phyloP scores from a whole-genome alignment of 2,329 filamentous ascomycete species.

The Trichoderma sp. region DNA sequence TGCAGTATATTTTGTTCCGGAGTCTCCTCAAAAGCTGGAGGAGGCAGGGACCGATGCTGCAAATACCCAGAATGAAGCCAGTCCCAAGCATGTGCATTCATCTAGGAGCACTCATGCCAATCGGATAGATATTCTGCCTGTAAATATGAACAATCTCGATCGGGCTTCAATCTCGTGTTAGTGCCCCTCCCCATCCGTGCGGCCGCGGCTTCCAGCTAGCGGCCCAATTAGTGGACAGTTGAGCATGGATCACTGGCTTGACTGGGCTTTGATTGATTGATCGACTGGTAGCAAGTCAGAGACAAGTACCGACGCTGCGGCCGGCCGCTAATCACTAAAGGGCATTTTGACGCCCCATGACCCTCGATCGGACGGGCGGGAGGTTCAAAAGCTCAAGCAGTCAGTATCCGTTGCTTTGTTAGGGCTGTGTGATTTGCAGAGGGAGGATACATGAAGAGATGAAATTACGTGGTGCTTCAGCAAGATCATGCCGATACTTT shows the following conservation, averaged over 20 bases:
- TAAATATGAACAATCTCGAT: neutral
- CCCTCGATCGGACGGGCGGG: neutral
- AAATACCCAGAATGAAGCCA: neutral
- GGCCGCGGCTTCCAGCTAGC: constrained; percentile 5
- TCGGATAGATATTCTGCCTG: neutral
- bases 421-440: neutral
- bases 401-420: neutral
- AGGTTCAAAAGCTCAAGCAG: neutral
- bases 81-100: neutral
- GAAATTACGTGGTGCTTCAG: neutral
- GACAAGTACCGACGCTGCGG: constrained; percentile 4
- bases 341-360: constrained; percentile 14
- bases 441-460: neutral
- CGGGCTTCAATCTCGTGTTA: neutral
- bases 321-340: constrained; percentile 7
- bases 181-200: constrained; percentile 11
- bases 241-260: too few relatives aligned
- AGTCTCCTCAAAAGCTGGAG: neutral
- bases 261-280: neutral
- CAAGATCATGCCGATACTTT: neutral
- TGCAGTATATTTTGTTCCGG: neutral
- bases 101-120: neutral
- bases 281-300: neutral
- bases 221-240: neutral
- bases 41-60: neutral